Evolutionary conservation across 164 flowering plant genomes (phyloP).

Genomic region (grape (Vitis vinifera)): DNA sequence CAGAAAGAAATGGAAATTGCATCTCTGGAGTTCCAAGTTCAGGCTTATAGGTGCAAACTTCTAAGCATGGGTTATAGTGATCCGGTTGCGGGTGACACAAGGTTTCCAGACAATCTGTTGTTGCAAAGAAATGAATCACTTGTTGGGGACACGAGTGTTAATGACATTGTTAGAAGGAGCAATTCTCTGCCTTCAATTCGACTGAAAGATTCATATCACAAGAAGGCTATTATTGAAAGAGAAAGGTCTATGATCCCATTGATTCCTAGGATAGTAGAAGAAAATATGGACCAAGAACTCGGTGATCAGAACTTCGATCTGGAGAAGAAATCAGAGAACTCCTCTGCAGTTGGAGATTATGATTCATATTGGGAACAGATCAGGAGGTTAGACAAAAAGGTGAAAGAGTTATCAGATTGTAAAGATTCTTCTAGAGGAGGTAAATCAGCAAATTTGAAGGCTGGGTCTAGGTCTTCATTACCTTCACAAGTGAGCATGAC

Average conservation of each 20-base stretch:
- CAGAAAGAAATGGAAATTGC: constrained; percentile 85
- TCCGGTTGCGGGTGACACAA: constrained; percentile 30
- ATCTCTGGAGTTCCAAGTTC: constrained; percentile 69
- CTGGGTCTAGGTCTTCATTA: constrained; percentile 15
- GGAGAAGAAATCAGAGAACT: constrained; percentile 23
- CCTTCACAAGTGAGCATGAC: constrained; percentile 12
- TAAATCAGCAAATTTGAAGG: constrained; percentile 8
- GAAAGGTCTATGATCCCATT: constrained; percentile 15
- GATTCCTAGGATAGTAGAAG: constrained; percentile 16
- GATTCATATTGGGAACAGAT: constrained; percentile 63
- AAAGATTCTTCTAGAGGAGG: constrained; percentile 16
- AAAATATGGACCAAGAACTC: constrained; percentile 14
- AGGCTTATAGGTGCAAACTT: constrained; percentile 65
- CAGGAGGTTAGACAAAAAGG: constrained; percentile 45
- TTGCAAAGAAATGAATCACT: constrained; percentile 25
- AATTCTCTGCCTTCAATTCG: constrained; percentile 39
- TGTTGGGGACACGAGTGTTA: constrained; percentile 20
- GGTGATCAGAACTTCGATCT: constrained; percentile 17
- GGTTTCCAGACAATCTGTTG: constrained; percentile 29
- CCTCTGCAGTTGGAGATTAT: constrained; percentile 15
- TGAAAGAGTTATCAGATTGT: constrained; percentile 42
- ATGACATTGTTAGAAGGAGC: constrained; percentile 31
- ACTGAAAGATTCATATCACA: constrained; percentile 13
- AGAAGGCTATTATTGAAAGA: constrained; percentile 22
- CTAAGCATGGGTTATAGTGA: constrained; percentile 61